Evolutionary conservation across 257 asterid species (phyloP).

Genomic region (Paulownia fortunei): DNA sequence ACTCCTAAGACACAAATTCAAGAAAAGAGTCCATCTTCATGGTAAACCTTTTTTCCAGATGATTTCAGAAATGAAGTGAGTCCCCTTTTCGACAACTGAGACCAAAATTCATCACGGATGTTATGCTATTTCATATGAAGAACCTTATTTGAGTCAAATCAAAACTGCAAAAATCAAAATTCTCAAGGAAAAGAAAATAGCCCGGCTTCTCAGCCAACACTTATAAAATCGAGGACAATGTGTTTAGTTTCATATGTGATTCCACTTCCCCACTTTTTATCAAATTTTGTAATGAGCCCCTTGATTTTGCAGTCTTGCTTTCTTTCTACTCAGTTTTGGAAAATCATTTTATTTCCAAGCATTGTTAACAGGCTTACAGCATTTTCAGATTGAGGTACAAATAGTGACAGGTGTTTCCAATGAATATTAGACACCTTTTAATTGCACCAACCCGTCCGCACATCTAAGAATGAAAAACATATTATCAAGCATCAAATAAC

Average conservation of each 20-base stretch:
- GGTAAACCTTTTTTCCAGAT: background rate
- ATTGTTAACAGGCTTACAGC: background rate
- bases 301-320: background rate
- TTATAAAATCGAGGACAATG: background rate
- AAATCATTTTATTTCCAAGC: background rate
- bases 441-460: background rate
- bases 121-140: background rate
- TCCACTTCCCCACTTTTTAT: background rate
- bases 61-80: background rate
- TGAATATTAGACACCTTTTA: background rate
- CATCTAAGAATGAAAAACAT: background rate
- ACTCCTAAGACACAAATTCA: background rate
- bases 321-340: background rate
- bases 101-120: background rate
- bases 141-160: background rate
- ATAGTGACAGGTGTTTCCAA: background rate
- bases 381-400: background rate
- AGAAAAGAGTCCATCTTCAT: background rate
- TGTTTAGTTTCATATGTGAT: background rate
- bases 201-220: background rate
- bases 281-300: background rate
- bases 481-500: slow-evolving; percentile 2
- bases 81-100: background rate
- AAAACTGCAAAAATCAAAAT: background rate
- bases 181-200: background rate